Base-by-base conservation (phyloP, 768 basidiomycete species). In the Xerocomellus dryophilus region DNA sequence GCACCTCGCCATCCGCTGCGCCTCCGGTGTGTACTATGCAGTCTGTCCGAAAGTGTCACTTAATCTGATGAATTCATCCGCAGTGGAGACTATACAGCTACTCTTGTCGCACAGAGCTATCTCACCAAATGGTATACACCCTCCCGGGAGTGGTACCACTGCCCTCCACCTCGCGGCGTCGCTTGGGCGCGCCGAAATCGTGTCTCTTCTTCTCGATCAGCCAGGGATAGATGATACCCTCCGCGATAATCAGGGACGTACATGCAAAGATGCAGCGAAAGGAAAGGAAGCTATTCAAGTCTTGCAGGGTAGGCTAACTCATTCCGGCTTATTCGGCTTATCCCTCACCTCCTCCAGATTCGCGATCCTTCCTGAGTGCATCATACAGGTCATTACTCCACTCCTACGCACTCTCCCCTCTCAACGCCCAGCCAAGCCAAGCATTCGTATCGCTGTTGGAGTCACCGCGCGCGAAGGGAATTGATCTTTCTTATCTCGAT, bases 1-100 rank as follows among this genome's bases (percentile, higher is more conserved):
- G 7, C 90, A 93, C 68, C 80, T 93, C 3, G 90, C 88, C 11
- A 82, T 93, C n/a, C 81, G 88, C 40, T 92, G 90, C 67, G 89
- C 81, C 53, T 84, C 85, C 10, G 78, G 88, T 88, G 61, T 21
- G 83, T 73, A n/a, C 7, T 36, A 18, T 47, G 15, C 39, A 7
- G n/a, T 43, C 9, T 32, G 15, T n/a, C n/a, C 32, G 34, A 29
- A 2, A 6, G 18, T 15, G 17, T 43, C 53, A 39, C 27, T 36
- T 48, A 43, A 44, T 45, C 57, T 40, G 20, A 59, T 20, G 21
- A n/a, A 35, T 40, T 36, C 10, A 4, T 56, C n/a, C 8, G 54
- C 25, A 88, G 87, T 71, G 39, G 81, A 86, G 43, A 93, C 89
- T 0, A 78, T 92, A 14, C 68, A 80, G 11, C 71, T 91, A 0